These are phyloP conservation scores for Triticum dicoccoides DNA, from an alignment of 176 grass and related monocot species.

Conservation along the genomic window DNA sequence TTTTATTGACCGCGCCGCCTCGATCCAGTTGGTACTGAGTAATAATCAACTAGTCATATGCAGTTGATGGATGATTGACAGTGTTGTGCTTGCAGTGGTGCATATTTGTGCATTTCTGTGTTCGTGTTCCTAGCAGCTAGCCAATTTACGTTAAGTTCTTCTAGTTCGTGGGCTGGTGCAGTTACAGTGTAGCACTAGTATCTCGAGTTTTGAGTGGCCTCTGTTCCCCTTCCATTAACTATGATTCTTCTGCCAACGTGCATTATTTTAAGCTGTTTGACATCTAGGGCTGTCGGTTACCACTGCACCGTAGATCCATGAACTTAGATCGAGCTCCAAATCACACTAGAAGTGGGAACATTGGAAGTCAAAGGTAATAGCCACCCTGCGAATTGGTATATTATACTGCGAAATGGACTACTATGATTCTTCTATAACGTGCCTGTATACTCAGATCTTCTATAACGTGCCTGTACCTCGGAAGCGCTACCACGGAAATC, in stretches of 20 bases:
- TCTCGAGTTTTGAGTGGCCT: not conserved
- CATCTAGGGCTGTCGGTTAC: not conserved
- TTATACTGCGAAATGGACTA: no score
- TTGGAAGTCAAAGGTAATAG: not conserved
- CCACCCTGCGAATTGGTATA: not conserved
- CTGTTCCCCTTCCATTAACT: not conserved
- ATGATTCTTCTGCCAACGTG: not conserved
- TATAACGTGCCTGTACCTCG: not conserved
- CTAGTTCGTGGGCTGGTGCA: not conserved
- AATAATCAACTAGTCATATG: not conserved
- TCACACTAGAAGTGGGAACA: not conserved
- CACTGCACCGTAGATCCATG: not conserved
- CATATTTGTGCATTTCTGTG: not conserved
- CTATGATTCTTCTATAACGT: not conserved
- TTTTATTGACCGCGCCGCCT: not conserved
- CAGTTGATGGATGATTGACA: not conserved
- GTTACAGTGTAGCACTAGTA: not conserved
- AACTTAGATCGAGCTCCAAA: not conserved
- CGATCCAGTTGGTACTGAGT: not conserved
- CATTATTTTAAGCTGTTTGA: not conserved
- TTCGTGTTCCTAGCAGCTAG: not conserved
- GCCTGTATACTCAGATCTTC: not conserved
- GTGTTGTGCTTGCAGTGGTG: not conserved
- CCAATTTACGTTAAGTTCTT: not conserved
- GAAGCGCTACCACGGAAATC: not conserved